Percentiles rank a stretch among this genome's conserved stretches.
Evolutionary conservation across 2,329 filamentous ascomycete genomes (phyloP).

Genomic region (Colletotrichum eremochloae): DNA sequence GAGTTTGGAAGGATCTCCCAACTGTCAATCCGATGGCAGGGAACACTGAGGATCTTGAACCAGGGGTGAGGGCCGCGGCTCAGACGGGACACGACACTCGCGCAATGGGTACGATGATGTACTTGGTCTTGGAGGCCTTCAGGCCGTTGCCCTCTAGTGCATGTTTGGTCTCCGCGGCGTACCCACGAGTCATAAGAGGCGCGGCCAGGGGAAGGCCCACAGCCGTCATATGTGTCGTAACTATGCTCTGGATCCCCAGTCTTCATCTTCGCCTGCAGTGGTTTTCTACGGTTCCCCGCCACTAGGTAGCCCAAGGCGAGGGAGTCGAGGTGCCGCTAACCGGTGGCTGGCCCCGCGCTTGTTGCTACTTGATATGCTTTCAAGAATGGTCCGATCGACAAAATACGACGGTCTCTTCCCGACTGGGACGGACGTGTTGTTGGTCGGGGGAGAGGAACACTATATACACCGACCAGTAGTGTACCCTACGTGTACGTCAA

Average conservation of each 20-base stretch:
- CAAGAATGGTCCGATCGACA: conserved; percentile 1
- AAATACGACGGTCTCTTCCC: neutral
- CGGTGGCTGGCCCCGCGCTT: conserved; percentile 21
- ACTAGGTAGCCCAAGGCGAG: conserved; percentile 19
- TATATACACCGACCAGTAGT: neutral
- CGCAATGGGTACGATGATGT: neutral
- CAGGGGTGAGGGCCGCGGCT: neutral
- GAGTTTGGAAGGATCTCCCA: neutral
- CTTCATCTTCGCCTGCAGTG: neutral
- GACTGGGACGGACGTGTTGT: no score
- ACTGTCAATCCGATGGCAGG: conserved; percentile 8
- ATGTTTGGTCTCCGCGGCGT: neutral
- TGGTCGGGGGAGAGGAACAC: neutral
- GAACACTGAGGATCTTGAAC: conserved; percentile 15
- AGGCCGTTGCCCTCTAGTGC: no score
- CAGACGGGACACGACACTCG: neutral
- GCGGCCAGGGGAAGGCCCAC: conserved; percentile 36
- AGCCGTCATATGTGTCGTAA: conserved; percentile 37
- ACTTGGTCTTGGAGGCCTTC: conserved; percentile 26
- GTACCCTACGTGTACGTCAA: neutral
- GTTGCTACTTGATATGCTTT: conserved; percentile 4
- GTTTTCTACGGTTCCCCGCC: neutral
- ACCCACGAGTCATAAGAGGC: conserved; percentile 33
- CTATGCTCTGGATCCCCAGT: conserved; percentile 28
- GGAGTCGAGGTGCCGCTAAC: conserved; percentile 27